Base-by-base conservation (phyloP, 208 protist genomes). In the Histomonas meleagridis region DNA sequence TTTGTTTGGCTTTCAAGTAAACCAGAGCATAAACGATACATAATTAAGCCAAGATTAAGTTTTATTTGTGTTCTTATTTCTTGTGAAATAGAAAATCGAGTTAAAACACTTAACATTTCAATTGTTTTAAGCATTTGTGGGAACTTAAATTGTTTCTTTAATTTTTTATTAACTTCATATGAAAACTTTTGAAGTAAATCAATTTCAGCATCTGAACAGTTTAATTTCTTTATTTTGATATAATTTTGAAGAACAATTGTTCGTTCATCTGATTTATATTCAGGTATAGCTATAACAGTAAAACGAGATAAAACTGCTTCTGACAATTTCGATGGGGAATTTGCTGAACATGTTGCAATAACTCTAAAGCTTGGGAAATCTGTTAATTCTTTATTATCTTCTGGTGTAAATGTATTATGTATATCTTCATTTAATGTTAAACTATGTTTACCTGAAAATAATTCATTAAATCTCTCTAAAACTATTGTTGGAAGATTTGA, bases 391-490 rank as follows among this genome's bases (percentile, higher is more conserved):
- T 76, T 35, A 23, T 43, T 16, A 43, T 76, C 32, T 43, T 76
- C 32, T 43, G 65, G 43, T 43, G 35, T 43, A 76, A 76, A 43
- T 46, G 65, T 76, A 76, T 76, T 76, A 35, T 35, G 26, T 18
- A 76, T 43, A 43, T 76, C 65, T 76, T 76, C 65, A 46, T 3
- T 46, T 18, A 76, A 76, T n/a, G 65, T 76, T 18, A 76, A 12
- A 18, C 18, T 43, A 18, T 35, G 65, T 76, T 35, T 76, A n/a
- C 26, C 35, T 46, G 65, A 76, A 18, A 76, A 76, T 35, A 76
- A 46, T 43, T 76, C 65, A 76, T 76, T 76, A 35, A 76, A 76
- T 76, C 65, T 76, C 23, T 76, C 65, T 76, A 76, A 43, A 46
- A 76, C 65, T 18, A 46, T 43, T 35, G 35, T 76, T 76, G 65